Evolutionary conservation across 169 alveolate species (phyloP), one percentile per base, ranked within the genome.

Genomic region (Blepharisma undulans): DNA sequence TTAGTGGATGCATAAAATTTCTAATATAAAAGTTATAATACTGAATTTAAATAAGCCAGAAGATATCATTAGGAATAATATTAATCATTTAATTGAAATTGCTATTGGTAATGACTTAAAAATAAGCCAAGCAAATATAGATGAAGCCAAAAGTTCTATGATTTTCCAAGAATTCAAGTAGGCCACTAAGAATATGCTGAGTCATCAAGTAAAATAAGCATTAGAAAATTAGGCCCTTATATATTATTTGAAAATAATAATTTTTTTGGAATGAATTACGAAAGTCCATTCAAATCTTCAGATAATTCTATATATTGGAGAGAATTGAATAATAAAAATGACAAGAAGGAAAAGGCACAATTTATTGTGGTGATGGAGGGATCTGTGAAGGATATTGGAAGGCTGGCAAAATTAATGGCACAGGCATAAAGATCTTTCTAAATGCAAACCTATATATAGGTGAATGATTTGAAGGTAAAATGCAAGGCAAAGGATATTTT

Each of bases 371-470:
- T 14, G 88, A 80, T 22, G 88, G 88, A 30, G 72, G 88, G n/a
- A 80, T 80, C 22, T 80, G 88, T 80, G 88, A 80, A 88, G 95
- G 95, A 32, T 89, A 66, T 61, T 92, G 90, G 90, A 32, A 76
- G 72, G 72, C 92, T 76, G 94, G 88, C 22, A n/a, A 84, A 34
- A 93, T 94, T 21, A 48, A 36, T 72, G 94, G 93, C 7, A 87
- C 72, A 72, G 96, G 96, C n/a, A 90, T 93, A 76, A 59, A 87
- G 12, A 89, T 90, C 19, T 91, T 89, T 77, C 34, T 82, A 7
- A 89, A 93, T 90, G 96, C 94, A 25, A 93, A 93, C 34, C 36
- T 89, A 16, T 93, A 93, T 87, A 30, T 34, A 36, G 91, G 91
- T 30, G 79, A 90, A 8, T 90, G 88, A 79, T 1, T 21, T 2